Conservation (phyloP, 2,329 filamentous ascomycete species). For the Trichoderma atroviride region DNA sequence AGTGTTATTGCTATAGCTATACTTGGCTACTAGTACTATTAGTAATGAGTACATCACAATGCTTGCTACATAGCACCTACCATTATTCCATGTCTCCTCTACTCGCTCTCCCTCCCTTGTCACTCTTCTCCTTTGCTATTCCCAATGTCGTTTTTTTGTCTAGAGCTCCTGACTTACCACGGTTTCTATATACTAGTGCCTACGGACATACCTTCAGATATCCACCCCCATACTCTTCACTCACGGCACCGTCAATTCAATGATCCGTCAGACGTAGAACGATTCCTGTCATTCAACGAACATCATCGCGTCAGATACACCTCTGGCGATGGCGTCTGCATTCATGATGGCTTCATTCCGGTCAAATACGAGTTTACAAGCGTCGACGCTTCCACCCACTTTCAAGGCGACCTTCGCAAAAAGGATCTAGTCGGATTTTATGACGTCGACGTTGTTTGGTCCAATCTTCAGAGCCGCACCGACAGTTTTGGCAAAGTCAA, state of each 20-base stretch:
- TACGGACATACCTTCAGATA: conserved; percentile 47
- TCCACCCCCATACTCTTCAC: conserved; percentile 54
- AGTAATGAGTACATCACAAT: not conserved
- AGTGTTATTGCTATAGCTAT: not conserved
- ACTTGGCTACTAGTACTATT: not conserved
- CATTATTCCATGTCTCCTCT: not conserved
- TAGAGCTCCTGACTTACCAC: not conserved
- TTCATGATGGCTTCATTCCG: conserved; percentile 52
- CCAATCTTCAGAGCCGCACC: conserved; percentile 52
- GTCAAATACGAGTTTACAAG: conserved; percentile 56
- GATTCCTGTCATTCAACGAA: conserved; percentile 51
- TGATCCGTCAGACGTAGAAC: conserved; percentile 53
- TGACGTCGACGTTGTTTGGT: conserved; percentile 57
- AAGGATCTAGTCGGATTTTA: conserved; percentile 55
- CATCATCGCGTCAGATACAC: conserved; percentile 54
- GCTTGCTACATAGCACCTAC: not conserved
- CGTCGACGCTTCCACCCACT: conserved; percentile 50
- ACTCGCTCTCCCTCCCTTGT: not conserved
- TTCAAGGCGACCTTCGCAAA: conserved; percentile 53
- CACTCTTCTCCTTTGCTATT: not conserved
- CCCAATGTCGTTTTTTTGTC: not conserved
- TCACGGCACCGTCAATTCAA: conserved; percentile 54
- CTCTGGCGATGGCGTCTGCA: conserved; percentile 48
- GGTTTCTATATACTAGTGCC: conserved; percentile 42
- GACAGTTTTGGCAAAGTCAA: conserved; percentile 54